Conservation (phyloP, 345 rosid genomes). For the Hirschfeldia incana region DNA sequence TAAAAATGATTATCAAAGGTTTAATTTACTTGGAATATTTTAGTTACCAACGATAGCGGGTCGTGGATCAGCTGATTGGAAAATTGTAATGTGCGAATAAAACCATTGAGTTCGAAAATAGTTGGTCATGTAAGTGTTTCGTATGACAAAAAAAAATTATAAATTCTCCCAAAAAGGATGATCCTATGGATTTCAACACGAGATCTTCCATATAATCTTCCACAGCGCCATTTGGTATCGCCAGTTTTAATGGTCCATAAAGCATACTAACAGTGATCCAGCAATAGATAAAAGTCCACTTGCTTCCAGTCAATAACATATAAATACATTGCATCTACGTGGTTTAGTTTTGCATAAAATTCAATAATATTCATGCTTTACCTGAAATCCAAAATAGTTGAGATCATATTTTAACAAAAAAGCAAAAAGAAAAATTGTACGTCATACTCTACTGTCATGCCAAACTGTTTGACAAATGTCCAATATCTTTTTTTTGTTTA, state of each 20-base stretch:
- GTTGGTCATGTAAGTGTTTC: neutral
- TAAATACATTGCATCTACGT: neutral
- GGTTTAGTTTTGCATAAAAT: neutral
- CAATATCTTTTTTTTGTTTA: too few relatives aligned
- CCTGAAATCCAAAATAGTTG: slow-evolving; percentile 19
- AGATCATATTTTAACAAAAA: neutral
- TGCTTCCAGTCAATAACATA: neutral
- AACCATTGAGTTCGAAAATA: neutral
- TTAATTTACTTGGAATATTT: too few relatives aligned
- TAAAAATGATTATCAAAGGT: neutral
- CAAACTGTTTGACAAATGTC: slow-evolving; percentile 18
- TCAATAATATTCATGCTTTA: neutral
- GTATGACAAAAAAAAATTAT: neutral
- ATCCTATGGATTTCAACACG: neutral
- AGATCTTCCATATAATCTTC: neutral
- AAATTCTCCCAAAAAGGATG: neutral
- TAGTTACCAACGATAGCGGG: neutral
- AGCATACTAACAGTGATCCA: neutral
- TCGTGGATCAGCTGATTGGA: neutral
- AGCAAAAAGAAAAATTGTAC: neutral
- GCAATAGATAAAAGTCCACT: neutral
- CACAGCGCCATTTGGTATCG: neutral
- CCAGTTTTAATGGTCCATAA: neutral
- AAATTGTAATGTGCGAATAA: neutral
- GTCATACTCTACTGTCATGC: slow-evolving; percentile 1